Percentiles rank a stretch among this genome's conserved stretches.
Evolutionary conservation across 2,329 filamentous ascomycete genomes (phyloP).

Genomic region (Pyricularia pennisetigena): DNA sequence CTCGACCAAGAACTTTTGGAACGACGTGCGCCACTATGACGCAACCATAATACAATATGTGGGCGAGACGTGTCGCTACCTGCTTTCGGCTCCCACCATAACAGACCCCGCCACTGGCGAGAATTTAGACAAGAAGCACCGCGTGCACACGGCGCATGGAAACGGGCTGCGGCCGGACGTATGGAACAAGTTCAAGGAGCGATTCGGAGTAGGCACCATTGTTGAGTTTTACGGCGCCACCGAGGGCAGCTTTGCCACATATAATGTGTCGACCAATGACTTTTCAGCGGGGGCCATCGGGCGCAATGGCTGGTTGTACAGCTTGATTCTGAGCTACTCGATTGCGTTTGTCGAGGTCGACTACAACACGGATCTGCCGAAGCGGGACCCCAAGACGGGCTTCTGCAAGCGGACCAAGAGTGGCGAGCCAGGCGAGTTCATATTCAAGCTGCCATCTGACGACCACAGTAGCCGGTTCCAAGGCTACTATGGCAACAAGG

Average conservation of each 20-base stretch:
- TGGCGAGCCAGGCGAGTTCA: slow-evolving; percentile 64
- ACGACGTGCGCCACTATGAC: slow-evolving; percentile 58
- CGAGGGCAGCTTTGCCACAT: slow-evolving; percentile 56
- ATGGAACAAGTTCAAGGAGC: slow-evolving; percentile 53
- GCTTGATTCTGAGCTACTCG: slow-evolving; percentile 37
- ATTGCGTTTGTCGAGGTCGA: slow-evolving; percentile 61
- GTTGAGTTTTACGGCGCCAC: slow-evolving; percentile 72
- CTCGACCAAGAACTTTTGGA: slow-evolving; percentile 68
- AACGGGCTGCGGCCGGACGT: slow-evolving; percentile 62
- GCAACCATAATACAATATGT: slow-evolving; percentile 81
- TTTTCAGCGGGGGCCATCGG: slow-evolving; percentile 72
- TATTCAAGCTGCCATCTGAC: slow-evolving; percentile 58
- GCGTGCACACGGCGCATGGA: slow-evolving; percentile 54
- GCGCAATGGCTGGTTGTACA: slow-evolving; percentile 54
- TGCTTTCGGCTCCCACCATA: slow-evolving; percentile 57
- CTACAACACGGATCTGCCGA: slow-evolving; percentile 56
- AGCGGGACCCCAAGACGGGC: slow-evolving; percentile 58
- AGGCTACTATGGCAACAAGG: slow-evolving; percentile 69
- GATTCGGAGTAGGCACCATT: slow-evolving; percentile 53
- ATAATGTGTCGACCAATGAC: slow-evolving; percentile 64
- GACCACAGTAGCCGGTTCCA: slow-evolving; percentile 55
- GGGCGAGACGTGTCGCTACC: slow-evolving; percentile 77
- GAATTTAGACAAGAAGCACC: slow-evolving; percentile 62
- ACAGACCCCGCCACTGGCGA: slow-evolving; percentile 54
- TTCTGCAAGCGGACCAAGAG: slow-evolving; percentile 50